Conservation (phyloP, 2,329 filamentous ascomycete species). For the Trichophyton simii region DNA sequence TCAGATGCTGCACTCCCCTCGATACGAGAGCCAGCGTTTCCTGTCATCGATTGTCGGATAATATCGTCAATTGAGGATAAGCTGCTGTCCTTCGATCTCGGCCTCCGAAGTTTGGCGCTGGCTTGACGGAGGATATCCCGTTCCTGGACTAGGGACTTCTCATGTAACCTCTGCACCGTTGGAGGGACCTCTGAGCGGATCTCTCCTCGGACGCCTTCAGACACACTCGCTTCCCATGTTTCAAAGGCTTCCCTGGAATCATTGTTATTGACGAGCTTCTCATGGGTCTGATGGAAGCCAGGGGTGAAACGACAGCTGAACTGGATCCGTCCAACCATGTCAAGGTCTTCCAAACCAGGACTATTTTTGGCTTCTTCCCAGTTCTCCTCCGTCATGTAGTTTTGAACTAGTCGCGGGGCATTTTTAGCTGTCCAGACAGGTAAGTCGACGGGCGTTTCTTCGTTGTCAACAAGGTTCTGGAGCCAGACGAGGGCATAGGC, state of each 20-base stretch:
- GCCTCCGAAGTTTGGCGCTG: conserved; percentile 51
- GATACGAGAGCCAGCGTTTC: neutral
- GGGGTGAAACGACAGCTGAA: conserved; percentile 78
- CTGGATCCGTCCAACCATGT: conserved; percentile 66
- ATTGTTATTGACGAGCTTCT: conserved; percentile 72
- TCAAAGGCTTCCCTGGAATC: conserved; percentile 86
- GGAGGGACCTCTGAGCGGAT: conserved; percentile 64
- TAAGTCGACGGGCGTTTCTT: conserved; percentile 65
- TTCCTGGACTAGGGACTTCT: conserved; percentile 64
- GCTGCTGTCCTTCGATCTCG: conserved; percentile 68
- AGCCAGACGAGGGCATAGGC: conserved; percentile 78
- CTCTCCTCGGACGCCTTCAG: conserved; percentile 67
- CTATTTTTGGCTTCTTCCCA: conserved; percentile 42
- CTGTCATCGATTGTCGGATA: neutral
- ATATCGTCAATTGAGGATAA: conserved; percentile 25
- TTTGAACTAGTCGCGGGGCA: conserved; percentile 66
- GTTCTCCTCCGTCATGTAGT: conserved; percentile 78
- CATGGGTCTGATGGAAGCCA: conserved; percentile 77
- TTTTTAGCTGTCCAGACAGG: conserved; percentile 80
- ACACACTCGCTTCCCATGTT: conserved; percentile 81
- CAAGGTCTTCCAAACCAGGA: conserved; percentile 61
- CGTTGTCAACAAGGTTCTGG: conserved; percentile 68
- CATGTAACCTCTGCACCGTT: conserved; percentile 61
- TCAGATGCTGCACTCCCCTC: neutral
- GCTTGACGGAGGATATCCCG: conserved; percentile 68